Percentiles rank a stretch among this genome's conserved stretches.
These are phyloP conservation scores for Oemleria cerasiformis DNA, from an alignment of 306 rosid genomes.

Conservation along the genomic window DNA sequence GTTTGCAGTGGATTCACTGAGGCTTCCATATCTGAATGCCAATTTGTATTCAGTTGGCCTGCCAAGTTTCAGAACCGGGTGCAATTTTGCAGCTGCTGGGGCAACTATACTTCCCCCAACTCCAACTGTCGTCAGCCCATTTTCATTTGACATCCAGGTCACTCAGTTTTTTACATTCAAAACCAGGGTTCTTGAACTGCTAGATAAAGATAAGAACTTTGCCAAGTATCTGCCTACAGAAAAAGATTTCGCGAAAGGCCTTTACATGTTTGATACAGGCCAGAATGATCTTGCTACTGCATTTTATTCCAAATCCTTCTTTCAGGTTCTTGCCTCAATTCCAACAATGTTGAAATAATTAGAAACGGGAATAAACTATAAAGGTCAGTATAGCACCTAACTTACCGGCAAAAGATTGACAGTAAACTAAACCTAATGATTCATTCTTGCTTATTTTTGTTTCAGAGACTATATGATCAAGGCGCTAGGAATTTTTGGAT, in stretches of 20 bases:
- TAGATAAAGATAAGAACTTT: slow-evolving; percentile 46
- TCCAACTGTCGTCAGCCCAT: slow-evolving; percentile 60
- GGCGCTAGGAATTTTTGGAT: slow-evolving; percentile 87
- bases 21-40: slow-evolving; percentile 70
- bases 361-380: slow-evolving; percentile 71
- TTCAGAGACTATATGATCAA: slow-evolving; percentile 65
- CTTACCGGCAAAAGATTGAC: not conserved
- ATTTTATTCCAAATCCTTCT: slow-evolving; percentile 73
- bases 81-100: slow-evolving; percentile 90
- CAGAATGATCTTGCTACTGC: slow-evolving; percentile 90
- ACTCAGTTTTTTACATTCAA: slow-evolving; percentile 74
- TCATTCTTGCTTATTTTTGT: slow-evolving; percentile 1
- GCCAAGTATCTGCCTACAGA: slow-evolving; percentile 59
- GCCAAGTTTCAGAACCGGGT: slow-evolving; percentile 72
- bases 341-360: slow-evolving; percentile 61
- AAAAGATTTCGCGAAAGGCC: slow-evolving; percentile 54
- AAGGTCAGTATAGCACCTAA: slow-evolving; percentile 46
- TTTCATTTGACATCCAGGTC: slow-evolving; percentile 75
- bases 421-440: not conserved
- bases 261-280: slow-evolving; percentile 91
- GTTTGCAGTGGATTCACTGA: slow-evolving; percentile 75
- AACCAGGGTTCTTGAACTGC: slow-evolving; percentile 63
- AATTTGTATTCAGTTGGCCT: slow-evolving; percentile 76
- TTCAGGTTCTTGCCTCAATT: slow-evolving; percentile 67
- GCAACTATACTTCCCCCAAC: slow-evolving; percentile 78